Percentiles rank a stretch among this genome's conserved stretches.
Evolutionary conservation across 73 alveolate species (phyloP).

Genomic region (Durusdinium trenchii): DNA sequence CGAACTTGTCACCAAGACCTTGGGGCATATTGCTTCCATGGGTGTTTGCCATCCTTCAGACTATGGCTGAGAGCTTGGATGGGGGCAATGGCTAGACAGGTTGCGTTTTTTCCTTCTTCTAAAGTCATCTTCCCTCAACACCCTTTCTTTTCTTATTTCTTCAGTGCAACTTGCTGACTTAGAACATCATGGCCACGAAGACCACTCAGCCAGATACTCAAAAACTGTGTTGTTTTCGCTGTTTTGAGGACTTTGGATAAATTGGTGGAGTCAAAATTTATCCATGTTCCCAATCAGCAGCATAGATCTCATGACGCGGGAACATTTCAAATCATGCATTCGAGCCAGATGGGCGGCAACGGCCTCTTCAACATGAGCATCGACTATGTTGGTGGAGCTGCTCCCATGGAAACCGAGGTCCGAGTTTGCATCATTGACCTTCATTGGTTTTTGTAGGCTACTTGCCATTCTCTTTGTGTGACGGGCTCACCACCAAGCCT

Average conservation of each 20-base stretch:
- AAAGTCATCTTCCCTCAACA: background rate
- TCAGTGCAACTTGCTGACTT: background rate
- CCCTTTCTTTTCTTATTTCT: background rate
- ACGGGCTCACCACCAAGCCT: no score
- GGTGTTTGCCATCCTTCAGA: conserved; percentile 61
- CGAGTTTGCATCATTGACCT: background rate
- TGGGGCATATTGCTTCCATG: conserved; percentile 63
- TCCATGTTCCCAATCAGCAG: no score
- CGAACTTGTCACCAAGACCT: conserved; percentile 45
- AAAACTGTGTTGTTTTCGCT: no score
- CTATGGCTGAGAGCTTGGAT: conserved; percentile 41
- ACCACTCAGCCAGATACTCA: conserved; percentile 49
- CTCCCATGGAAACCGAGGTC: conserved; percentile 26
- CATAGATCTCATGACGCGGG: no score
- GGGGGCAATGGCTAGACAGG: background rate
- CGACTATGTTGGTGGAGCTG: conserved; percentile 66
- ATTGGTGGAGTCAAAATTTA: no score
- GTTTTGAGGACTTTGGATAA: no score
- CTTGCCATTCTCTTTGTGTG: no score
- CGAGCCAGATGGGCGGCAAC: conserved; percentile 49
- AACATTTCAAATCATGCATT: no score
- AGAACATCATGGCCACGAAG: conserved; percentile 69
- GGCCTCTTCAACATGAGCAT: conserved; percentile 72
- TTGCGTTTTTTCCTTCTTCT: background rate
- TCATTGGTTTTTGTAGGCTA: no score